phyloP scores from a whole-genome alignment of 2,329 filamentous ascomycete genomes.

The Fonsecaea nubica region DNA sequence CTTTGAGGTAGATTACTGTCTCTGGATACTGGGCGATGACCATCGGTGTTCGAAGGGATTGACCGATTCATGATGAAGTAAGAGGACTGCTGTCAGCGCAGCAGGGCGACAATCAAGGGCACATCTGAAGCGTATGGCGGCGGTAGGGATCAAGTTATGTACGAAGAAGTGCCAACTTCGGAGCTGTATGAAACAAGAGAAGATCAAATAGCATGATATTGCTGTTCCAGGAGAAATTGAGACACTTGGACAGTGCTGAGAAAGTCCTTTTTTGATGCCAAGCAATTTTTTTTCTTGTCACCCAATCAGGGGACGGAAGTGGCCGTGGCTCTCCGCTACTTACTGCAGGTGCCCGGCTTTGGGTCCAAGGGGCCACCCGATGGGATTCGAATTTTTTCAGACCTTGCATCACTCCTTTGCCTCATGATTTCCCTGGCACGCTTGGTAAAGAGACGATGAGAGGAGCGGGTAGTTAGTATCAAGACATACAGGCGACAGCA shows the following conservation, averaged over 20 bases:
- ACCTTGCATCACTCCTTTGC: not conserved
- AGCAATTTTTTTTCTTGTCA: constrained; percentile 5
- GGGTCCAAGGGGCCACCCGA: not conserved
- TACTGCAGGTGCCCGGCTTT: not conserved
- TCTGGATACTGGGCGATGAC: constrained; percentile 25
- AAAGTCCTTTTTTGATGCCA: constrained; percentile 23
- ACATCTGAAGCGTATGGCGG: constrained; percentile 22
- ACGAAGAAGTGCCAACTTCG: not conserved
- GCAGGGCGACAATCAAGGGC: constrained; percentile 27
- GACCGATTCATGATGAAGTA: constrained; percentile 29
- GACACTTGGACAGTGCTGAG: constrained; percentile 13
- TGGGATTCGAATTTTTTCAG: not conserved
- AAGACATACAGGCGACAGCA: not conserved
- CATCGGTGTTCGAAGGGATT: constrained; percentile 17
- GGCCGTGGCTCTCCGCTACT: not conserved
- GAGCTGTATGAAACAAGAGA: not conserved
- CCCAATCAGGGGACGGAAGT: constrained; percentile 4
- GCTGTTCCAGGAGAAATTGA: constrained; percentile 19
- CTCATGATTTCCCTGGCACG: no score
- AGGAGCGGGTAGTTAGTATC: no score
- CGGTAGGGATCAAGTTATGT: not conserved
- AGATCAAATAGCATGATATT: constrained; percentile 9
- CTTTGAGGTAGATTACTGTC: constrained; percentile 45
- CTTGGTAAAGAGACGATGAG: not conserved
- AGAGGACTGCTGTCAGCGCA: constrained; percentile 25